These are phyloP conservation scores for Schizothecium vesticola DNA, from an alignment of 495 filamentous ascomycete genomes.

Conservation along the genomic window DNA sequence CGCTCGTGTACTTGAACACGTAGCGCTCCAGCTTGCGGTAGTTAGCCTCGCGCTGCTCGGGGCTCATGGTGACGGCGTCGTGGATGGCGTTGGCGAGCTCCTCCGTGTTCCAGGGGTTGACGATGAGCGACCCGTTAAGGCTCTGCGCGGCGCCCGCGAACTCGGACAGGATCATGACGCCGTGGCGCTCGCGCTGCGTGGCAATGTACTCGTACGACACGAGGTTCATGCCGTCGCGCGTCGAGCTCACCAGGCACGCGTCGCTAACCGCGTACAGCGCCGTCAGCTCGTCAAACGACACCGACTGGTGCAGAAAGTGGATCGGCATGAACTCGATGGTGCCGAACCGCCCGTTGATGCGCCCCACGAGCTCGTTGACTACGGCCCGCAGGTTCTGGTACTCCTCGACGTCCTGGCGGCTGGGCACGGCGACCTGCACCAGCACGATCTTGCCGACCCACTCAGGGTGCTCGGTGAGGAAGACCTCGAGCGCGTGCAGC, in stretches of 20 bases:
- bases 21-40: slow-evolving; percentile 77
- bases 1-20: slow-evolving; percentile 86
- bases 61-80: slow-evolving; percentile 75
- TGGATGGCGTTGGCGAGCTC: slow-evolving; percentile 82
- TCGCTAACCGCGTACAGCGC: slow-evolving; percentile 88
- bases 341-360: slow-evolving; percentile 90
- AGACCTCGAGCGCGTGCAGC: slow-evolving; percentile 82
- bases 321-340: slow-evolving; percentile 92
- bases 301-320: slow-evolving; percentile 88
- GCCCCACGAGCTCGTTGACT: slow-evolving; percentile 84
- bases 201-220: slow-evolving; percentile 96
- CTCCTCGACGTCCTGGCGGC: slow-evolving; percentile 88
- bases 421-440: slow-evolving; percentile 90
- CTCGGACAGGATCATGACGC: slow-evolving; percentile 86
- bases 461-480: slow-evolving; percentile 87
- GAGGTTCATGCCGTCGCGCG: slow-evolving; percentile 95
- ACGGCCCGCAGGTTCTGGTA: slow-evolving; percentile 88
- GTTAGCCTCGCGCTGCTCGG: slow-evolving; percentile 76
- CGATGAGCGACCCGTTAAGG: slow-evolving; percentile 76
- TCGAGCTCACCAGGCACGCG: slow-evolving; percentile 83
- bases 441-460: slow-evolving; percentile 87
- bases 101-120: slow-evolving; percentile 89
- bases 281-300: slow-evolving; percentile 83
- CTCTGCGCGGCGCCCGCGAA: slow-evolving; percentile 87
- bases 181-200: slow-evolving; percentile 74